Base-by-base conservation (phyloP, 2,329 filamentous ascomycete species). In the Fusarium siculi region DNA sequence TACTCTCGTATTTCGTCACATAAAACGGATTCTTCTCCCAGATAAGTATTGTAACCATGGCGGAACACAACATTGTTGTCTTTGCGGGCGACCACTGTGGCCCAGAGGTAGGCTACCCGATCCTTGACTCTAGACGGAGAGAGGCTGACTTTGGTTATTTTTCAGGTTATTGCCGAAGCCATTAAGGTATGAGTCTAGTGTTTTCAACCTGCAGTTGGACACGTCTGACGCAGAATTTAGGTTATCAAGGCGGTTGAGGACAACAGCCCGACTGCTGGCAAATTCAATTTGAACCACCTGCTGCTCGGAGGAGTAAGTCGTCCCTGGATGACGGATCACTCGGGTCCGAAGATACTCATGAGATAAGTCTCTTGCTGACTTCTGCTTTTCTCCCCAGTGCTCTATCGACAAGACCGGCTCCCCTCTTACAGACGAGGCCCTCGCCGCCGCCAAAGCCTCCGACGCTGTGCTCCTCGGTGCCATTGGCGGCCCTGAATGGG, bases 401-500 rank as follows among this genome's bases (percentile, higher is more conserved):
- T 98, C 96, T 53, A 98, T 98, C 83, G 92, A 98, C 79, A 91
- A 91, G n/a, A 91, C 91, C 79, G 94, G 94, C 77, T 88, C 85
- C 36, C 91, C 96, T 36, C 87, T 98, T 70, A 97, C 95, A 58
- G 92, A 96, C 77, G 90, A 93, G 78, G 94, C 95, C 71, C 92
- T 98, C 77, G 85, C 85, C 19, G 95, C 95, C 40, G 95, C 95
- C 75, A 96, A 97, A 84, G 86, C 88, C 59, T 95, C 96, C 73
- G 93, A 97, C 82, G 96, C 96, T 43, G 93, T 98, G 68, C 91
- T 98, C 67, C 91, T 98, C 59, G 96, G 95, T 76, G 94, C 96
- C 76, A 97, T 98, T 79, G 96, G 96, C 76, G 96, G 96, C n/a
- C 96, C 96, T 21, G 83, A 98, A 94, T 98, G 96, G 95, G 96